phyloP scores from a whole-genome alignment of 2,329 filamentous ascomycete genomes.

The Cercospora janseana region DNA sequence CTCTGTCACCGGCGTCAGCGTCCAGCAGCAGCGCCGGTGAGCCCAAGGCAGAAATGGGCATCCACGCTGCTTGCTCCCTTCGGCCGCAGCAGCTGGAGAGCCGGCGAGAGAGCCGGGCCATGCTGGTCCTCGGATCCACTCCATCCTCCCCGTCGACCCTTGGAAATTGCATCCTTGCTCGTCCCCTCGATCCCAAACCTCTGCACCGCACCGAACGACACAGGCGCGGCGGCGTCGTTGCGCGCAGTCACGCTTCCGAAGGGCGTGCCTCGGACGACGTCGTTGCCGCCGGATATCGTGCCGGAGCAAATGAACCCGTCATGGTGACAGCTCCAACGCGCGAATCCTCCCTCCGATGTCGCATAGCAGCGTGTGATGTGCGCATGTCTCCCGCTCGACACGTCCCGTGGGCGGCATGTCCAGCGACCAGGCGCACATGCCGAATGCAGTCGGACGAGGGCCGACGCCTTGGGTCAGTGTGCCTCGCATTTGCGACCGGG shows the following conservation, averaged over 20 bases:
- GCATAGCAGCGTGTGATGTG: neutral
- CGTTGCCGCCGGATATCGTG: neutral
- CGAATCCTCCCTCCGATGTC: neutral
- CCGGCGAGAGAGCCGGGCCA: neutral
- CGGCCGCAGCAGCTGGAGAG: constrained; percentile 1
- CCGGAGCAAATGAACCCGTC: constrained; percentile 1
- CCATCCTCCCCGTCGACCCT: neutral
- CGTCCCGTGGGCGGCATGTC: neutral
- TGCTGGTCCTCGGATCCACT: neutral
- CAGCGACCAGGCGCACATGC: too few species aligned
- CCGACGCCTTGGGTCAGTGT: too few species aligned
- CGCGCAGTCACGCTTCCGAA: neutral
- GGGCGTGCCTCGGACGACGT: neutral
- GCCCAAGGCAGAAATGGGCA: too few species aligned
- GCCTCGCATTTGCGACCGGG: too few species aligned
- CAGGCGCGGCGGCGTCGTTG: neutral
- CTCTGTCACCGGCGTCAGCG: neutral
- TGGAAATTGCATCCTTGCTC: constrained; percentile 1
- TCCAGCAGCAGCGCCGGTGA: too few species aligned
- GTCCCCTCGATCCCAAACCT: neutral
- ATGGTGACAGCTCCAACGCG: neutral
- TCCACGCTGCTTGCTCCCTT: too few species aligned
- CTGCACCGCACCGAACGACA: neutral
- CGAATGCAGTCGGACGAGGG: too few species aligned
- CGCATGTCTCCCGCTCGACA: neutral